These are phyloP conservation scores for Solanum habrochaites DNA, from an alignment of 257 asterid genomes.

Conservation along the genomic window DNA sequence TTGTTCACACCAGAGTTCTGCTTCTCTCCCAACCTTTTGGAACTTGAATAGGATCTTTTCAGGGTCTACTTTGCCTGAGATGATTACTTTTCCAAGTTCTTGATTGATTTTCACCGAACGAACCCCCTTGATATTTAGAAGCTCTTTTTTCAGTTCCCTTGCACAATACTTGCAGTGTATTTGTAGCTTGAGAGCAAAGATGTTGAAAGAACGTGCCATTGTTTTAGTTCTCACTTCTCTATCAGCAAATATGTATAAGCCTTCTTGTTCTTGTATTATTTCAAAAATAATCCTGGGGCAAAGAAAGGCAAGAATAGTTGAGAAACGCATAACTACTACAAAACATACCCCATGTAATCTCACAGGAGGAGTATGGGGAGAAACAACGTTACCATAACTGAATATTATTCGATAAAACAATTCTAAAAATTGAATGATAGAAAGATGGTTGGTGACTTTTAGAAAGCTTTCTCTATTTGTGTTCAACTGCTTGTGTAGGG, in stretches of 20 bases:
- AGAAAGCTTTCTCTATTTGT: not conserved
- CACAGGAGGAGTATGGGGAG: not conserved
- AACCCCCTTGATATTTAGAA: not conserved
- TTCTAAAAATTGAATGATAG: not conserved
- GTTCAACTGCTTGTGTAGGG: not conserved
- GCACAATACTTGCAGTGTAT: slow-evolving; percentile 9
- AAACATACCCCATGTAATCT: too few relatives aligned
- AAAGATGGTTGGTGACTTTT: not conserved
- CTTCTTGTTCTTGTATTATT: not conserved
- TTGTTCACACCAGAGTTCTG: slow-evolving; percentile 10
- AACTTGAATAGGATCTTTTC: not conserved
- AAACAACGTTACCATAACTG: not conserved
- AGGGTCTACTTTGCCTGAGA: slow-evolving; percentile 12
- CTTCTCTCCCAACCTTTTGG: slow-evolving; percentile 1
- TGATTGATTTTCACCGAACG: not conserved
- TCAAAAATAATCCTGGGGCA: not conserved
- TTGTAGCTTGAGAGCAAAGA: slow-evolving; percentile 2
- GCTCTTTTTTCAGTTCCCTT: not conserved
- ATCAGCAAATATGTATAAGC: not conserved
- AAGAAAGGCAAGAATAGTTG: not conserved
- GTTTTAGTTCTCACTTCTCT: not conserved
- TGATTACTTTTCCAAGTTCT: not conserved
- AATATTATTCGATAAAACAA: not conserved
- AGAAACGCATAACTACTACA: not conserved
- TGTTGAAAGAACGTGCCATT: not conserved